Evolutionary conservation across 192 early-diverging fungal genomes (phyloP).

Genomic region (Bifiguratus adelaidae): DNA sequence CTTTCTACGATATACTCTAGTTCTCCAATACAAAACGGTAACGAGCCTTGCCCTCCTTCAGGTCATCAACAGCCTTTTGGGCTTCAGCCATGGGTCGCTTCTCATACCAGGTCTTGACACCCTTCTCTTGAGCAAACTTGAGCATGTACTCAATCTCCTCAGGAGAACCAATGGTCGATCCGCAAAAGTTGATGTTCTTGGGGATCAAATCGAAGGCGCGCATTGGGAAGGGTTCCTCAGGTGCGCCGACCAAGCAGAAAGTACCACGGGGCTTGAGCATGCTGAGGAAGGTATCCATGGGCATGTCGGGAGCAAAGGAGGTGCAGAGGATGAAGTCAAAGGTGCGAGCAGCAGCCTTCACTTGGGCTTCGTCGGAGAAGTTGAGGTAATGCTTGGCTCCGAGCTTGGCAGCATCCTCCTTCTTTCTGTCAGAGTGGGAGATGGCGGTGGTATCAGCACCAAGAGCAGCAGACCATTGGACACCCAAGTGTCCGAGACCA

Average conservation of each 20-base stretch:
- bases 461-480: constrained; percentile 48
- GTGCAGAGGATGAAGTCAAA: constrained; percentile 25
- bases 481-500: constrained; percentile 53
- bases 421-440: constrained; percentile 41
- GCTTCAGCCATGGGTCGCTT: constrained; percentile 46
- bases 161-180: constrained; percentile 56
- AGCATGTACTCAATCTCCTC: constrained; percentile 53
- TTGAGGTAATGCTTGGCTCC: constrained; percentile 44
- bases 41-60: constrained; percentile 49
- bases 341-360: constrained; percentile 3
- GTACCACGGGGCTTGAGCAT: constrained; percentile 46
- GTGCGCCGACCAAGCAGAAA: constrained; percentile 54
- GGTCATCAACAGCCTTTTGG: constrained; percentile 46
- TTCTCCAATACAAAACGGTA: constrained; percentile 65
- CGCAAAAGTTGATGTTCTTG: constrained; percentile 38
- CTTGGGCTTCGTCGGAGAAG: neutral
- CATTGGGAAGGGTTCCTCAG: constrained; percentile 40
- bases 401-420: constrained; percentile 37
- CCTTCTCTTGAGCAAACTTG: constrained; percentile 48
- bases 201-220: constrained; percentile 27
- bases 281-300: constrained; percentile 33
- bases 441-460: constrained; percentile 39
- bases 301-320: constrained; percentile 15
- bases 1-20: too few relatives aligned
- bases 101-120: constrained; percentile 56